phyloP scores from a whole-genome alignment of 1,139 yeast species.

The Yamadazyma trypodendri region DNA sequence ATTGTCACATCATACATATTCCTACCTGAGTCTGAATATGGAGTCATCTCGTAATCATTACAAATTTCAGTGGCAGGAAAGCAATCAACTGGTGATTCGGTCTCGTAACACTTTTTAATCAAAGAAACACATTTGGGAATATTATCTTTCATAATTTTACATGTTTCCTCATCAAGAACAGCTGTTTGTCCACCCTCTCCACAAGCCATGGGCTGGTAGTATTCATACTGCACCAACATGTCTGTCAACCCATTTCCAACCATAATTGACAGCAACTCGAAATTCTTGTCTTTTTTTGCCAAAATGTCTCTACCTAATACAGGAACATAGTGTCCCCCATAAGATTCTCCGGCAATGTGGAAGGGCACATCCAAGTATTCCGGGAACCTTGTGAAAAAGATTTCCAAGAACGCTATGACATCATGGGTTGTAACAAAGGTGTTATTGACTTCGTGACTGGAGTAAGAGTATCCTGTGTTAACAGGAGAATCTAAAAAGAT shows the following conservation, averaged over 20 bases:
- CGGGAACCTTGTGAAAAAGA: constrained; percentile 72
- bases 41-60: constrained; percentile 23
- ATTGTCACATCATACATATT: constrained; percentile 90
- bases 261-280: constrained; percentile 61
- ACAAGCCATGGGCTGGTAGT: constrained; percentile 76
- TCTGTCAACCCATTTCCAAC: constrained; percentile 98
- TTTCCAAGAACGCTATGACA: constrained; percentile 65
- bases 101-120: constrained; percentile 71
- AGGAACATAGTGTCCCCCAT: constrained; percentile 96
- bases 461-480: constrained; percentile 85
- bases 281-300: constrained; percentile 36
- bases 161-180: constrained; percentile 68
- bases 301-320: constrained; percentile 68
- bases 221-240: constrained; percentile 58
- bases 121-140: constrained; percentile 67
- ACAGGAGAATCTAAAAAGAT: constrained; percentile 92
- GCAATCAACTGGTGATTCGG: constrained; percentile 75
- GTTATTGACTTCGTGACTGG: constrained; percentile 31
- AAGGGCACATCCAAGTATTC: constrained; percentile 63
- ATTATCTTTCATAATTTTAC: constrained; percentile 61
- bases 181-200: constrained; percentile 79
- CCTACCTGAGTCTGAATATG: constrained; percentile 47
- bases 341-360: constrained; percentile 89
- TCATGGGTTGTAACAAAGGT: constrained; percentile 57
- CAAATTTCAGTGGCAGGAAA: constrained; percentile 62